Percentiles rank a stretch among this genome's conserved stretches.
Conservation (phyloP, 2,329 filamentous ascomycete species). For the Dothideomycetidae sp. region DNA sequence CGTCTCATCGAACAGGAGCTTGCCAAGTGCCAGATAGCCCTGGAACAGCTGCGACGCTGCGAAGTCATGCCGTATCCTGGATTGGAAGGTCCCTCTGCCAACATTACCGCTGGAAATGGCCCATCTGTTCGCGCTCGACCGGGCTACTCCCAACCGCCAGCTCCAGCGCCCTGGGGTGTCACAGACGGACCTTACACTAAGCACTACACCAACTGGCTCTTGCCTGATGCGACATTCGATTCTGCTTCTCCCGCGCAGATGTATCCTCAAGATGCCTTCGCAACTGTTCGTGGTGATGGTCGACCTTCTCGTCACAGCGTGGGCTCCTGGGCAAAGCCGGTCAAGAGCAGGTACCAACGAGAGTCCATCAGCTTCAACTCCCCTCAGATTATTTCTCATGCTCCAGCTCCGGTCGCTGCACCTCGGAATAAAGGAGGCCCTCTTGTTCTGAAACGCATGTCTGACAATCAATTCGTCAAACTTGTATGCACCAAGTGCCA, state of each 20-base stretch:
- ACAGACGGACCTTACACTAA: slow-evolving; percentile 83
- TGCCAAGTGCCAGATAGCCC: slow-evolving; percentile 82
- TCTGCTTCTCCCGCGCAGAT: slow-evolving; percentile 22
- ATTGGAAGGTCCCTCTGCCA: slow-evolving; percentile 48
- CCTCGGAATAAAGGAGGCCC: slow-evolving; percentile 59
- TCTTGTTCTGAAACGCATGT: slow-evolving; percentile 67
- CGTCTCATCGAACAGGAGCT: slow-evolving; percentile 91
- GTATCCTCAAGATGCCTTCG: slow-evolving; percentile 13
- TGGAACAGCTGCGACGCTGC: slow-evolving; percentile 88
- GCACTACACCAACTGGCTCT: slow-evolving; percentile 91
- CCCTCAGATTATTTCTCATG: slow-evolving; percentile 33
- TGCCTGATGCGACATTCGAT: slow-evolving; percentile 78
- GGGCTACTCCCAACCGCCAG: slow-evolving; percentile 54
- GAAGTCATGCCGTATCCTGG: slow-evolving; percentile 82
- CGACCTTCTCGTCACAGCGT: slow-evolving; percentile 68
- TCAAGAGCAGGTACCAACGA: slow-evolving; percentile 43
- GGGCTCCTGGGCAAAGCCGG: slow-evolving; percentile 34
- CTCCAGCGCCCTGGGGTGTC: slow-evolving; percentile 80
- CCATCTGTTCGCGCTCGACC: slow-evolving; percentile 48
- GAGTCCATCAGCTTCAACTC: slow-evolving; percentile 49
- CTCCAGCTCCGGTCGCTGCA: slow-evolving; percentile 47
- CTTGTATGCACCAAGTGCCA: slow-evolving; percentile 78
- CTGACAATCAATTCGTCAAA: slow-evolving; percentile 74
- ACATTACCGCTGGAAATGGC: slow-evolving; percentile 62
- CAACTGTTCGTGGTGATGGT: slow-evolving; percentile 39